phyloP scores from a whole-genome alignment of 331 rosid species.

The Quercus lobata region DNA sequence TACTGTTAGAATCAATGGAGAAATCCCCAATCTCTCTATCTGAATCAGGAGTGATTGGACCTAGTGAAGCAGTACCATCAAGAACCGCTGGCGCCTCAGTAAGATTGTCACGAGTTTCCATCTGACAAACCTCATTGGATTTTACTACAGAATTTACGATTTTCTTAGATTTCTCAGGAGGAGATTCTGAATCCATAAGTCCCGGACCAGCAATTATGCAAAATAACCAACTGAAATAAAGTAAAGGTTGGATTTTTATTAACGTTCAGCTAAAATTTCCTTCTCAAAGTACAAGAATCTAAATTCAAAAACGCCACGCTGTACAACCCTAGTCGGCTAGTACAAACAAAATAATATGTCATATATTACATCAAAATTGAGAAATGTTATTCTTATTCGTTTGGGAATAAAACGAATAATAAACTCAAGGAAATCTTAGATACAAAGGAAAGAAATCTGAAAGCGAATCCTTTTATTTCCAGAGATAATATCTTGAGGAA shows the following conservation, averaged over 20 bases:
- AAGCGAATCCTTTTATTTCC: background rate
- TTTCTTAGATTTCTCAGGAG: conserved; percentile 8
- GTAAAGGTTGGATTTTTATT: background rate
- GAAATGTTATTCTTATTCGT: too few relatives aligned
- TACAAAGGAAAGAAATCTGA: background rate
- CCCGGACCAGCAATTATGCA: too few relatives aligned
- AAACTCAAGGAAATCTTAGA: background rate
- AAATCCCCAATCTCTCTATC: conserved; percentile 56
- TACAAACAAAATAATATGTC: background rate
- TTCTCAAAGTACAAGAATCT: background rate
- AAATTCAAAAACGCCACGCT: background rate
- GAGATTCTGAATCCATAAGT: conserved; percentile 46
- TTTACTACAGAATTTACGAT: background rate
- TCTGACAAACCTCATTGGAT: conserved; percentile 3
- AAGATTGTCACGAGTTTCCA: conserved; percentile 17
- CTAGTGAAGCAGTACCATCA: conserved; percentile 19
- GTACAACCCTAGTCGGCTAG: background rate
- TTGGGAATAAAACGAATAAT: too few relatives aligned
- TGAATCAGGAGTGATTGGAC: conserved; percentile 61
- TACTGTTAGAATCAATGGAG: conserved; percentile 21
- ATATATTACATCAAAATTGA: background rate
- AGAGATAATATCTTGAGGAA: background rate
- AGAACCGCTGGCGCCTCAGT: background rate
- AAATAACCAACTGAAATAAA: background rate
- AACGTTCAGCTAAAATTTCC: background rate